Base-by-base conservation (phyloP, 2,329 filamentous ascomycete genomes). In the Talaromyces sp. region DNA sequence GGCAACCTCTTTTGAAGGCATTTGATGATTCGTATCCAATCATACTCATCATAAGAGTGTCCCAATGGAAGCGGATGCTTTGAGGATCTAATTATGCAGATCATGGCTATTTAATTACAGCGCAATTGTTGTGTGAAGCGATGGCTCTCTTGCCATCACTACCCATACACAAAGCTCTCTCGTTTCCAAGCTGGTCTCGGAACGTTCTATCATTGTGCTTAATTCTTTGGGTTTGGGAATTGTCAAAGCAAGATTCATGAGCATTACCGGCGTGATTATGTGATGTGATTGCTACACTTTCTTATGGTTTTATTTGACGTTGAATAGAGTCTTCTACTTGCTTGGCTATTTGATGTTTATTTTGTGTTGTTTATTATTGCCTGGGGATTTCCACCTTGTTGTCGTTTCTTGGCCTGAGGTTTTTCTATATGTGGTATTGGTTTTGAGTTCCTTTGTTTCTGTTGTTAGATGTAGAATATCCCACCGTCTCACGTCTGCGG, bases 401-500 rank as follows among this genome's bases (percentile, higher is more conserved):
- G 5, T 50, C 25, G 15, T 54, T 35, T 35, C n/a, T 49, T 31
- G 61, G 37, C 25, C 25, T n/a, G 61, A 50, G 50, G 25, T 35
- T 57, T 41, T 35, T 47, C 25, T 54, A 15, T 45, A 45, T 35
- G 19, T 57, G 33, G 27, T 17, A 22, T 45, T 56, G 17, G 37
- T 37, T 56, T 22, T 54, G 3, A 37, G 11, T 37, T 10, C 27
- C 37, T 22, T 62, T 41, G 15, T 45, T 56, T 31, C 22, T 54
- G 37, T 62, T 62, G 27, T 63, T 63, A 63, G 61, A 63, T 63
- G 61, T 63, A 63, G 61, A 63, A 63, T 63, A 63, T 56, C 41
- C 61, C 61, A 56, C 52, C 52, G 52, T 37, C 33, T 56, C 33
- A 39, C 33, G 52, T 39, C 52, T 56, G 52, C 52, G 33, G 52